Conservation (phyloP, 257 asterid species). For the Solanum infundibuliforme region DNA sequence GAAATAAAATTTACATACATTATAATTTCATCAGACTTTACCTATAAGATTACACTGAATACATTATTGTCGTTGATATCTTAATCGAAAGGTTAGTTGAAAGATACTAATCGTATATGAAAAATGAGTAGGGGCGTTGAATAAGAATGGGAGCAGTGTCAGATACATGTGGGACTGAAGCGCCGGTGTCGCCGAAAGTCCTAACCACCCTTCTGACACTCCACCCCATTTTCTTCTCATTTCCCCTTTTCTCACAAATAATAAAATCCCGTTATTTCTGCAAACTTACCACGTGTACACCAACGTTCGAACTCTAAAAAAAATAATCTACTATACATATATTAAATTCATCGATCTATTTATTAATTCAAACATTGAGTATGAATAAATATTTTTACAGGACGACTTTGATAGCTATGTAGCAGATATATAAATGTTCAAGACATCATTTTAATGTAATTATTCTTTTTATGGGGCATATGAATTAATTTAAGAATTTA, state of each 20-base stretch:
- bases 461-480: background rate
- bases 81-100: background rate
- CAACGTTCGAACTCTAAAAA: background rate
- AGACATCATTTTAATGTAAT: background rate
- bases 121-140: background rate
- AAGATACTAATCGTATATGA: background rate
- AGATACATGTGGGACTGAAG: slow-evolving; percentile 19
- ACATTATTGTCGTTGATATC: accelerated
- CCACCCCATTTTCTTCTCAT: background rate
- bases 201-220: slow-evolving; percentile 25
- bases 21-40: accelerated
- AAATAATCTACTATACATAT: too few species aligned
- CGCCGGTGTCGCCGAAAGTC: slow-evolving; percentile 25
- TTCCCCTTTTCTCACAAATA: background rate
- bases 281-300: slow-evolving; percentile 17
- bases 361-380: background rate
- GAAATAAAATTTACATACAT: accelerated
- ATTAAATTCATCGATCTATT: background rate
- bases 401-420: background rate
- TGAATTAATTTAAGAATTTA: background rate
- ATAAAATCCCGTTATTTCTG: background rate
- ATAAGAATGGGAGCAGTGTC: background rate
- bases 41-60: accelerated
- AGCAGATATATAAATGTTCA: background rate
- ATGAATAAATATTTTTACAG: background rate